Evolutionary conservation across 306 rosid genomes (phyloP), one percentile per base, ranked within the genome.

Genomic region (Carpinus viminea): DNA sequence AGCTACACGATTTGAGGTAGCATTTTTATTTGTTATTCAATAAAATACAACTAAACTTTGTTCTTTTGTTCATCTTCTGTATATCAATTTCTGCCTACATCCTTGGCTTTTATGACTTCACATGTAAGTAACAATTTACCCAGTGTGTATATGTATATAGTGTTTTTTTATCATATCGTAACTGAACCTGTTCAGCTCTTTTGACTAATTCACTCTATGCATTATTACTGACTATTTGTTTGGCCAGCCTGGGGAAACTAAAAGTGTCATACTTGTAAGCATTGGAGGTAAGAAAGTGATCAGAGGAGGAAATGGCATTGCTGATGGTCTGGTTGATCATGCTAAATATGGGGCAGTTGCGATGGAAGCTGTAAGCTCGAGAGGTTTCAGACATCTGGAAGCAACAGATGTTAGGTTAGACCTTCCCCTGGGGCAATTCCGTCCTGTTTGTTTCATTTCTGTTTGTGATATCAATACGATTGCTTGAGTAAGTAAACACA

Each of bases 1-100:
- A 51, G 93, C 97, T 73, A 85, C 76, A 74, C 91, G 99, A 68
- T 95, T 93, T 73, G 99, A 95, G 99, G 99, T 95, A 31, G 62
- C 60, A 68, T 78, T 68, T 85, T 54, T 38, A 34, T 5, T 18
- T 65, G 20, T 60, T 62, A 70, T 54, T 48, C 72, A 66, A 64
- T 16, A 50, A 28, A 52, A 28, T 61, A 26, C 15, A 76, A 43
- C 53, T 60, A 43, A 11, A 53, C 18, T 55, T 53, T 76, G 26
- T 73, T 26, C 21, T 7, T 10, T 18, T 62, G 28, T n/a, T 64
- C 55, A 41, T 70, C 70, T 31, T 4, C 28, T 74, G 24, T 34
- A 20, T 50, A 52, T 15, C 26, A 12, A 73, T 54, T 55, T 46
- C 53, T 28, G 38, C 41, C 28, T 13, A 17, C 56, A 18, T 53